Evolutionary conservation across 306 rosid species (phyloP), one percentile per base, ranked within the genome.

Genomic region (Rosa multiflora): DNA sequence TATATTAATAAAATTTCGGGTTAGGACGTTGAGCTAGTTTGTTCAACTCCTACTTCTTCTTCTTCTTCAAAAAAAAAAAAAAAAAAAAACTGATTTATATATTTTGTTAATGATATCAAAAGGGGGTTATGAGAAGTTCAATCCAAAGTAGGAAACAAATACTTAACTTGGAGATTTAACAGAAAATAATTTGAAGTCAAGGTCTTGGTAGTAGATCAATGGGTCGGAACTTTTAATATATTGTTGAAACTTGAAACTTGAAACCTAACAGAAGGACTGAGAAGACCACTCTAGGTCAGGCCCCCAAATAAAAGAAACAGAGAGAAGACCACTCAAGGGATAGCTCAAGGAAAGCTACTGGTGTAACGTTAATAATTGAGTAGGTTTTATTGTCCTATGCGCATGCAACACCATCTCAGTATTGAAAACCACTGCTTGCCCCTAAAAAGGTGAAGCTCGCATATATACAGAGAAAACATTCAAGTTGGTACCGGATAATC

Each of bases 381-480:
- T 8, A 13, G 26, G 14, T 42, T 18, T 67, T 18, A 15, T 14
- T 37, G 70, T 66, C 47, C 23, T 37, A 7, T 17, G 71, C 48
- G 46, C 70, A 15, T 32, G 69, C 69, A 63, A 12, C 0, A 12
- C 32, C 14, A 23, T 10, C 5, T 11, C 18, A 35, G 20, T 42
- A 69, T 69, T 18, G 51, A 20, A 20, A 17, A 20, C 68, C 35
- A 5, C 47, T n/a, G 53, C 42, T 42, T 43, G 53, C 73, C 53
- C 52, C 21, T 43, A 23, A 39, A 68, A 40, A 68, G 49, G 6
- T 0, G 53, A 68, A 43, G 51, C 77, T 74, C 18, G 69, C 8
- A 15, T 56, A 74, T 10, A 62, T 63, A 63, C 69, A 63, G 69
- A 32, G 43, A 32, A 63, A 63, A 63, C 44, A 35, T 63, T 63